Conservation (phyloP, 73 alveolate genomes). For the Halteria grandinella region DNA sequence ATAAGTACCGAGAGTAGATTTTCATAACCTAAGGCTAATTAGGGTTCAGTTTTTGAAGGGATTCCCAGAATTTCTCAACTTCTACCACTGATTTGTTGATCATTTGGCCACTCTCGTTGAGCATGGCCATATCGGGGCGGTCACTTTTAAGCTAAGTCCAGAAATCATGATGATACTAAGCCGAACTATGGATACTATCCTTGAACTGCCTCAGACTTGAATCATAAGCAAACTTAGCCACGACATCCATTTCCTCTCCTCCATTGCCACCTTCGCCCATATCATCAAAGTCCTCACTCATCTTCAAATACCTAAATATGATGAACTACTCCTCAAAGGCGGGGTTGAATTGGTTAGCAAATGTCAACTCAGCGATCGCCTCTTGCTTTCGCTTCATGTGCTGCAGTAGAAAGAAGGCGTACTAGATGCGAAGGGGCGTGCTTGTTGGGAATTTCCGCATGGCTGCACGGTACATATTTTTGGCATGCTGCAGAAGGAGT, state of each 20-base stretch:
- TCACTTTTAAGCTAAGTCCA: slow-evolving; percentile 87
- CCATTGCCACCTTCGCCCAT: slow-evolving; percentile 69
- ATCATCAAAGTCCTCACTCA: slow-evolving; percentile 26
- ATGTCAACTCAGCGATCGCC: slow-evolving; percentile 78
- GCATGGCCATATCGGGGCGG: slow-evolving; percentile 82
- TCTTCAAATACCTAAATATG: slow-evolving; percentile 76
- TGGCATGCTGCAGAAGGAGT: slow-evolving; percentile 46
- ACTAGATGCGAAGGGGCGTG: slow-evolving; percentile 79
- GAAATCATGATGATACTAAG: slow-evolving; percentile 81
- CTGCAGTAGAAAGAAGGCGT: slow-evolving; percentile 89
- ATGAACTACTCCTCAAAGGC: slow-evolving; percentile 92
- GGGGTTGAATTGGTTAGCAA: slow-evolving; percentile 78
- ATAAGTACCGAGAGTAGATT: slow-evolving; percentile 82
- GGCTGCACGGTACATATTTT: slow-evolving; percentile 74
- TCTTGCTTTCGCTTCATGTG: slow-evolving; percentile 83
- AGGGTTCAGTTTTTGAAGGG: slow-evolving; percentile 82
- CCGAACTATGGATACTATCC: slow-evolving; percentile 74
- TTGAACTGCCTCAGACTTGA: slow-evolving; percentile 75
- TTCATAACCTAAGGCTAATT: slow-evolving; percentile 74
- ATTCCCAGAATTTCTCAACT: slow-evolving; percentile 77
- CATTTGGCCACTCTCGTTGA: slow-evolving; percentile 85
- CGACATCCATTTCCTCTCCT: slow-evolving; percentile 79
- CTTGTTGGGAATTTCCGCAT: slow-evolving; percentile 86
- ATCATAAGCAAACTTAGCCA: slow-evolving; percentile 78
- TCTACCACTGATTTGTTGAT: slow-evolving; percentile 74